A percentile compares a stretch with the other conserved stretches of the same genome.
Evolutionary conservation across 805 yeast species (phyloP).

Genomic region (Barnettozyma botsteinii): DNA sequence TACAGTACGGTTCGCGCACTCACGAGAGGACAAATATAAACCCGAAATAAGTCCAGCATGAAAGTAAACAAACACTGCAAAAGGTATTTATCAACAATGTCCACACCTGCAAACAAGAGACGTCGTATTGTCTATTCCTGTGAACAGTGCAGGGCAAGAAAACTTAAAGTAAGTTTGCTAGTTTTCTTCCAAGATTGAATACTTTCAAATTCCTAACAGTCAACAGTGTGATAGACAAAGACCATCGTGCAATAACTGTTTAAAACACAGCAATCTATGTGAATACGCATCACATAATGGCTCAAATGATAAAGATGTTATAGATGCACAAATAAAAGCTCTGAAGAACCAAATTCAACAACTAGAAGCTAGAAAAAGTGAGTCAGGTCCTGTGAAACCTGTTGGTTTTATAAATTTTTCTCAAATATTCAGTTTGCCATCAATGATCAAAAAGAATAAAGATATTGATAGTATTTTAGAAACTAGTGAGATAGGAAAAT

Average conservation of each 20-base stretch:
- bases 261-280: constrained; percentile 5
- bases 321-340: constrained; percentile 4
- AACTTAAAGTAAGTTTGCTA: constrained; percentile 1
- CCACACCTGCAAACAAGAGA: constrained; percentile 1
- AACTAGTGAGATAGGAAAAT: not conserved
- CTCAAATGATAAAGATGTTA: constrained; percentile 1
- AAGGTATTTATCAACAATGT: not conserved
- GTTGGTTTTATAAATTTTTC: constrained; percentile 3
- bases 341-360: constrained; percentile 4
- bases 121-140: constrained; percentile 9
- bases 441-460: constrained; percentile 3
- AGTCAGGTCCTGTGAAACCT: not conserved
- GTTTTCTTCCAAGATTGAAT: too few relatives aligned
- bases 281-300: constrained; percentile 3
- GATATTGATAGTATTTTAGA: not conserved
- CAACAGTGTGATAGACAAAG: constrained; percentile 7
- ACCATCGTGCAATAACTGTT: constrained; percentile 6
- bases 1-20: too few relatives aligned
- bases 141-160: not conserved
- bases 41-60: not conserved
- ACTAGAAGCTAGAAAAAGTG: constrained; percentile 3
- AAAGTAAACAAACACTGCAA: not conserved
- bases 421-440: constrained; percentile 4
- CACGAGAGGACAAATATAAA: too few relatives aligned
- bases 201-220: not conserved